Evolutionary conservation across 371 early-diverging fungal species (phyloP), one percentile per base, ranked within the genome.

Genomic region (Mucor plumbeus): DNA sequence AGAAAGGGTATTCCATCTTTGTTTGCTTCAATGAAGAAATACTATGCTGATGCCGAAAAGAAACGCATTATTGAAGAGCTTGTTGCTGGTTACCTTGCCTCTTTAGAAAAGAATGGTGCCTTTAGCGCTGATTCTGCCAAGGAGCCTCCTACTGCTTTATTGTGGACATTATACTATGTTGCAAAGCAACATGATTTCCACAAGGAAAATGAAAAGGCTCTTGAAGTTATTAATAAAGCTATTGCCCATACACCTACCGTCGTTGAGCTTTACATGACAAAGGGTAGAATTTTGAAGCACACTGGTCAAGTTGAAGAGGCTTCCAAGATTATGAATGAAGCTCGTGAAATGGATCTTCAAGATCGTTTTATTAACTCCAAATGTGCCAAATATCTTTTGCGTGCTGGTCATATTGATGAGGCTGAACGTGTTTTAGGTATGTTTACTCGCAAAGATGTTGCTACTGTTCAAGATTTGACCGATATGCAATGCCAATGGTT

Each of bases 311-410:
- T 80, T 13, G 71, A 81, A 3, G 75, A 80, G 9, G 99, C 99
- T 0, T 84, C 82, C 75, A 72, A 80, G 26, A 74, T 76, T 5
- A 90, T 97, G 92, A 90, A 97, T 70, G 87, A 90, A 59, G 97
- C 92, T 13, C 91, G 98, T 60, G 90, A 93, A 69, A 68, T 95
- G 66, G 98, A 99, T 80, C 82, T 95, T 56, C 94, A 94, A 78
- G 99, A 99, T 82, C 88, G 99, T 17, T 97, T 91, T 72, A 85
- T 98, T 81, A 99, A 98, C 84, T 90, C 95, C 35, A 97, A 97
- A 77, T 91, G 93, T 70, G 88, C 93, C 39, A 98, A 98, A 78
- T 99, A 99, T 80, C 89, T 95, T 92, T 80, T 97, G 36, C 90
- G 96, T 66, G 88, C 90, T 57, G 89, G 91, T 69, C 71, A 92